phyloP scores from a whole-genome alignment of 2,329 filamentous ascomycete genomes.

The Colletotrichum cordylinicola region DNA sequence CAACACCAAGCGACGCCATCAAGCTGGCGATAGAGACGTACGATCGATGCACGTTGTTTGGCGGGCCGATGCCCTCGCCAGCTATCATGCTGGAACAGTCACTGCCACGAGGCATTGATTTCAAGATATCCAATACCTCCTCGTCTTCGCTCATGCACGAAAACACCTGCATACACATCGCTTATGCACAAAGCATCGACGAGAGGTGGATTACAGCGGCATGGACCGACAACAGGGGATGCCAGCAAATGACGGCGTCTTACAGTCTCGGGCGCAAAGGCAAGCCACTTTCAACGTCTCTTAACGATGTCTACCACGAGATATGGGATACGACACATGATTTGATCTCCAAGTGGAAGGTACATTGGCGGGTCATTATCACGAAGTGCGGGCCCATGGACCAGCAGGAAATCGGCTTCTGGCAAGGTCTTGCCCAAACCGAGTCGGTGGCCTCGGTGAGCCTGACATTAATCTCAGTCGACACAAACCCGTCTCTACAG shows the following conservation, averaged over 20 bases:
- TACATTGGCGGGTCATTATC: conserved; percentile 80
- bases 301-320: conserved; percentile 72
- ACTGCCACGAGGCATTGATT: conserved; percentile 75
- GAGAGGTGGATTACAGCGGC: conserved; percentile 79
- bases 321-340: conserved; percentile 81
- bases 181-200: conserved; percentile 78
- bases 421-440: conserved; percentile 57
- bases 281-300: conserved; percentile 53
- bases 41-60: conserved; percentile 71
- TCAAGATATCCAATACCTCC: conserved; percentile 71
- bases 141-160: conserved; percentile 78
- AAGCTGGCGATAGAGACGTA: conserved; percentile 77
- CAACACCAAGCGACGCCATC: conserved; percentile 63
- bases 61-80: conserved; percentile 66
- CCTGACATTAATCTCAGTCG: conserved; percentile 67
- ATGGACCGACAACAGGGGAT: conserved; percentile 81
- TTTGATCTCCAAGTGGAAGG: conserved; percentile 72
- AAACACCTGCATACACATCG: conserved; percentile 81
- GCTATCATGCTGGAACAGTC: conserved; percentile 76
- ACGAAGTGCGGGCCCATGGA: conserved; percentile 75
- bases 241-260: conserved; percentile 73
- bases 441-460: conserved; percentile 58
- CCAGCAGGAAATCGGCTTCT: conserved; percentile 66
- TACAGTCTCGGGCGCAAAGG: conserved; percentile 73
- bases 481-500: conserved; percentile 69